A percentile compares a stretch with the other conserved stretches of the same genome.
Evolutionary conservation across 2,329 filamentous ascomycete genomes (phyloP).

Genomic region (Zymoseptoria passerinii): DNA sequence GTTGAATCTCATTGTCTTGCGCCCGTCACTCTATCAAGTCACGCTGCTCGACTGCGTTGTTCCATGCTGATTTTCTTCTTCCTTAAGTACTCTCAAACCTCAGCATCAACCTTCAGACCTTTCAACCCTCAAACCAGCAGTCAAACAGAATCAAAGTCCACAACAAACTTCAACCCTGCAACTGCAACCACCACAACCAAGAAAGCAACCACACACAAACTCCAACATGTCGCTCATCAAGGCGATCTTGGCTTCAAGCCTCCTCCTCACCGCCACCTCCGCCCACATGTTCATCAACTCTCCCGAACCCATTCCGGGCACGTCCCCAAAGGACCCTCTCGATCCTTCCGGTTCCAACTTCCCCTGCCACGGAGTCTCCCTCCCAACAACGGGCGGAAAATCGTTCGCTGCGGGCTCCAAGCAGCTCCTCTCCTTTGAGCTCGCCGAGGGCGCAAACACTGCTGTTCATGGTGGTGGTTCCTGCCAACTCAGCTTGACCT

Average conservation of each 20-base stretch:
- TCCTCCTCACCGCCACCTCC: constrained; percentile 49
- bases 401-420: constrained; percentile 55
- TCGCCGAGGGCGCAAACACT: constrained; percentile 45
- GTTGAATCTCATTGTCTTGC: background rate
- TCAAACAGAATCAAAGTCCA: background rate
- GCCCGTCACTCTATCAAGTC: background rate
- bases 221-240: background rate
- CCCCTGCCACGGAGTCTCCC: constrained; percentile 66
- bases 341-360: constrained; percentile 55
- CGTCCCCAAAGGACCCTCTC: constrained; percentile 56
- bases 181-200: background rate
- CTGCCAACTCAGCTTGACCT: constrained; percentile 81
- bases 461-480: constrained; percentile 86
- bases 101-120: background rate
- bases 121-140: background rate
- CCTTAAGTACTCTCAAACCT: background rate
- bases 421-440: constrained; percentile 54
- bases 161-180: background rate
- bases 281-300: constrained; percentile 69
- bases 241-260: constrained; percentile 37
- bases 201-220: background rate
- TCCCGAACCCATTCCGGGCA: constrained; percentile 53
- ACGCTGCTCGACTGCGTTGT: background rate
- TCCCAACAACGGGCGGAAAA: constrained; percentile 39
- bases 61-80: background rate